Base-by-base conservation (phyloP, 805 yeast genomes). In the Barnettozyma sucrosica region DNA sequence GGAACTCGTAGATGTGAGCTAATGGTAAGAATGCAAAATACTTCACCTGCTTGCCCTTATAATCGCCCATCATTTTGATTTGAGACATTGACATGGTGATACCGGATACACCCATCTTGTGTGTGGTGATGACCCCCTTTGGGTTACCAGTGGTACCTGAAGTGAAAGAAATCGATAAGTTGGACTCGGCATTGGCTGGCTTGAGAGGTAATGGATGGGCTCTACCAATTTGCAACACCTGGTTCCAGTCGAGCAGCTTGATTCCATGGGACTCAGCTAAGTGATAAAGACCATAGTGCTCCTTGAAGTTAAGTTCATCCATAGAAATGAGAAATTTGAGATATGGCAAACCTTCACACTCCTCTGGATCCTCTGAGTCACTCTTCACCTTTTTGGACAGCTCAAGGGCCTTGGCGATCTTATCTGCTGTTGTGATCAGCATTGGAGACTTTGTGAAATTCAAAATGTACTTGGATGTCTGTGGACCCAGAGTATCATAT, bases 101-200 rank as follows among this genome's bases (percentile, higher is more conserved):
- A 3, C 64, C 62, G 6, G 79, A 67, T 20, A 71, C 66, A 18
- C 72, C 70, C 53, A 67, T 69, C 4, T 56, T 54, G 36, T 80
- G 83, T 8, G 75, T 64, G 2, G 70, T 45, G 10, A 73, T 67
- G n/a, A 75, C 84, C 28, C 85, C 85, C 59, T 80, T 80, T 36
- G 85, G 85, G n/a, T 70, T 58, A 5, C 83, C 83, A 3, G 83
- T 76, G 2, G 85, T 80, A 21, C 85, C 85, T 0, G 82, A 76
- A 4, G 85, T 80, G 60, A 79, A 79, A 36, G 77, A 75, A 41
- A 80, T 72, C 23, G 83, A 74, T 50, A 72, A 66, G 4, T 63
- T 49, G 36, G 67, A 67, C 5, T 70, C 66, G 1, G 74, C 72
- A 2, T 53, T 58, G 5, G 83, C 79, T 5, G 71, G 72, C 33